A percentile compares a stretch with the other conserved stretches of the same genome.
Conservation (phyloP, 169 alveolate species). For the Cryptosporidium sp. region DNA sequence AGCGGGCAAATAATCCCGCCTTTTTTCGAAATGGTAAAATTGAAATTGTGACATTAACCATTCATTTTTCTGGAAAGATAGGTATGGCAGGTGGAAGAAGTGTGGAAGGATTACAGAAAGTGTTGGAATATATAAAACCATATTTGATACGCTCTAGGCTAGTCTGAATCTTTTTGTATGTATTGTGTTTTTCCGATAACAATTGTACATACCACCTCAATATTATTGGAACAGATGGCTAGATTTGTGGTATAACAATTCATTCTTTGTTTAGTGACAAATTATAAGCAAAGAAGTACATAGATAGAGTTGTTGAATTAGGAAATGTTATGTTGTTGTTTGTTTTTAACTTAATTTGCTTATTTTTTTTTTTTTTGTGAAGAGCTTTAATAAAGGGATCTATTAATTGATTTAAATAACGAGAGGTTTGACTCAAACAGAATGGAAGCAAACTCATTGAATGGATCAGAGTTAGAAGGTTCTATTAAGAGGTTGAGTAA, state of each 20-base stretch:
- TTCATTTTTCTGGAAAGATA: conserved; percentile 70
- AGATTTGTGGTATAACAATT: background rate
- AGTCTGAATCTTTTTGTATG: conserved; percentile 13
- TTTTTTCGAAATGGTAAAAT: background rate
- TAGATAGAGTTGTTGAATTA: background rate
- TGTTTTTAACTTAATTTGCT: background rate
- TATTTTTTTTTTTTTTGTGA: too few relatives aligned
- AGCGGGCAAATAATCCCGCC: background rate
- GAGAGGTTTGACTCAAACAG: conserved; percentile 9
- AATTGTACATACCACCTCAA: background rate
- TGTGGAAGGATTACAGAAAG: conserved; percentile 24
- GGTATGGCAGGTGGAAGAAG: conserved; percentile 75
- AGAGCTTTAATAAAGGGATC: background rate
- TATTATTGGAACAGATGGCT: background rate
- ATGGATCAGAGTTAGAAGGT: conserved; percentile 90
- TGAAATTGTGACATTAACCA: conserved; percentile 66
- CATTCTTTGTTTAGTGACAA: background rate
- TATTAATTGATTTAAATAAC: conserved; percentile 33
- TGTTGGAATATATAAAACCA: conserved; percentile 52
- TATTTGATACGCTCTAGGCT: conserved; percentile 48
- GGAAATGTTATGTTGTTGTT: background rate
- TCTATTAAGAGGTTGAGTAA: conserved; percentile 86
- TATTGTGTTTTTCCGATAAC: background rate
- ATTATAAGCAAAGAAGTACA: background rate
- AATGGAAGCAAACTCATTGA: conserved; percentile 79